Base-by-base conservation (phyloP, 129 eudicot species). In the Lonicera japonica region DNA sequence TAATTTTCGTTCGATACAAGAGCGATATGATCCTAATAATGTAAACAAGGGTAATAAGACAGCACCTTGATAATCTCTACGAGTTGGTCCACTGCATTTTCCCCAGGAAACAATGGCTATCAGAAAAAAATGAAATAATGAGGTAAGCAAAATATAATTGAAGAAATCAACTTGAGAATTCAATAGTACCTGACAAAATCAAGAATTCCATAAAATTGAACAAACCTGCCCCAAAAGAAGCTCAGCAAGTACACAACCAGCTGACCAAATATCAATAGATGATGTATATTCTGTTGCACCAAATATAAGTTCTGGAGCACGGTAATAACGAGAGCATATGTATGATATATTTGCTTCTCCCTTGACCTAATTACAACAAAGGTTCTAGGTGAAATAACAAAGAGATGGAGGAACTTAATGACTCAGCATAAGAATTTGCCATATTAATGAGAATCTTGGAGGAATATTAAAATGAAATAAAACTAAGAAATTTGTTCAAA, bases 171-270 rank as follows among this genome's bases (percentile, higher is more conserved):
- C 4, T 29, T 29, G 6, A 29, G 6, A 1, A 29, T 29, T 13
- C 52, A 25, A 21, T 25, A 4, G 52, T 43, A 21, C 55, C 18
- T 25, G 25, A 15, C 25, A 39, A n/a, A 16, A 48, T 5, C 8
- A 62, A 64, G 63, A 57, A 40, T 55, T 38, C 60, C 12, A 22
- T 53, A 20, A n/a, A 64, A 55, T 29, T 29, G 11, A n/a, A 48
- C 80, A 56, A 62, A 90, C 97, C 95, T 86, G 97, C 54, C 97
- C 97, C 63, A 86, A 51, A 46, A 90, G 95, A 60, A 90, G 95
- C 67, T 90, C 97, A 64, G 97, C 97, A 62, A 90, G 97, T 53
- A 90, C 94, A 79, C 97, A 90, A 46, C 97, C 97, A 74, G 97
- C 95, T 16, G 97, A 90, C 97, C 97, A 90, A 47, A 90, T 90